These are phyloP conservation scores for Candida quercuum DNA, from an alignment of 805 yeast genomes.

Conservation along the genomic window DNA sequence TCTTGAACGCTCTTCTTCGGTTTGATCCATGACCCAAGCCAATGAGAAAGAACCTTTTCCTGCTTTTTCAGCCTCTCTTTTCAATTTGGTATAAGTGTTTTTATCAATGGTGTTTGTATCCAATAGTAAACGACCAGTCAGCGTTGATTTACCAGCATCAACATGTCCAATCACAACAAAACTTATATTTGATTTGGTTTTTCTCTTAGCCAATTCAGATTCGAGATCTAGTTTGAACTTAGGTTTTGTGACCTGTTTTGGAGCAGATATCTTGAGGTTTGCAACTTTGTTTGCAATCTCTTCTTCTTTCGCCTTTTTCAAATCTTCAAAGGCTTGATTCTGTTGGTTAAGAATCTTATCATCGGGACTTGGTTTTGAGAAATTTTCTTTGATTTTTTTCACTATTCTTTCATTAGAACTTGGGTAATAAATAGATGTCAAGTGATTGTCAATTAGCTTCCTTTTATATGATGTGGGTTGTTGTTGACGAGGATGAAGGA, in stretches of 20 bases:
- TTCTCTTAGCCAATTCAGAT: slow-evolving; percentile 47
- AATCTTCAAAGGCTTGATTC: slow-evolving; percentile 34
- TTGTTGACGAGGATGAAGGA: neutral
- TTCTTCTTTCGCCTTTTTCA: slow-evolving; percentile 23
- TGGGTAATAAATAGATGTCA: slow-evolving; percentile 29
- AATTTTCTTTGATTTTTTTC: slow-evolving; percentile 41
- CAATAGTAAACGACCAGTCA: slow-evolving; percentile 96
- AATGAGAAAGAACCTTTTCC: slow-evolving; percentile 97
- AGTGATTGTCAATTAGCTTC: slow-evolving; percentile 20
- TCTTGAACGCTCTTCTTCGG: slow-evolving; percentile 95
- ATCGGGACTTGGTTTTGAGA: slow-evolving; percentile 77
- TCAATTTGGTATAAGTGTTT: slow-evolving; percentile 95
- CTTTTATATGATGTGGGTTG: slow-evolving; percentile 11
- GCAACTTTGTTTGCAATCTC: slow-evolving; percentile 18
- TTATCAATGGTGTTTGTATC: slow-evolving; percentile 97
- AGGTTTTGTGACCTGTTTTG: slow-evolving; percentile 19
- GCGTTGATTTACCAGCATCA: slow-evolving; percentile 98
- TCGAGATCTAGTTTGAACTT: slow-evolving; percentile 24
- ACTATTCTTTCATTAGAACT: slow-evolving; percentile 34
- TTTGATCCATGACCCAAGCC: slow-evolving; percentile 96
- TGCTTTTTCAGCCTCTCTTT: slow-evolving; percentile 95
- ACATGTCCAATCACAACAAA: slow-evolving; percentile 99
- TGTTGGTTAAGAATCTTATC: slow-evolving; percentile 63
- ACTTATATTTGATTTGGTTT: slow-evolving; percentile 92
- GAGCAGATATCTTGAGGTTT: slow-evolving; percentile 10